These are phyloP conservation scores for Kernera saxatilis DNA, from an alignment of 345 rosid genomes.

Conservation along the genomic window DNA sequence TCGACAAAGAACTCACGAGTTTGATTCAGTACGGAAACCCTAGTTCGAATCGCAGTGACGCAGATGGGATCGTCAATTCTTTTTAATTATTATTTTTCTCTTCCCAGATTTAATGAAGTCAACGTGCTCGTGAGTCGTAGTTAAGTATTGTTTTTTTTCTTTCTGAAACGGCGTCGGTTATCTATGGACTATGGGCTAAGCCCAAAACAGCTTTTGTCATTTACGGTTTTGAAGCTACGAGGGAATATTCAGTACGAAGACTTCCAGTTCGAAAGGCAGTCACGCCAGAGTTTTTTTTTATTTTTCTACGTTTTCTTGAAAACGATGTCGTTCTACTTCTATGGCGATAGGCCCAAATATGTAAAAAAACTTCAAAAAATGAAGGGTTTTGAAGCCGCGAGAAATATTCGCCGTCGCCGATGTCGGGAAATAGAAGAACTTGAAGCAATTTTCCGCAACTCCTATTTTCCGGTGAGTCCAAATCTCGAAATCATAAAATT, in stretches of 20 bases:
- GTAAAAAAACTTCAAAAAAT: neutral
- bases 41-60: constrained; percentile 53
- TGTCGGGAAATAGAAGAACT: constrained; percentile 1
- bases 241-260: too few species aligned
- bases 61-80: neutral
- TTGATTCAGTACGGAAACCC: constrained; percentile 38
- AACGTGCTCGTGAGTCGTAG: neutral
- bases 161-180: neutral
- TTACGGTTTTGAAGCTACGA: neutral
- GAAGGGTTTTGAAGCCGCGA: constrained; percentile 21
- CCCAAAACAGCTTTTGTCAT: neutral
- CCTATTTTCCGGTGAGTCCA: constrained; percentile 1
- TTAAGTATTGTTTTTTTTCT: neutral
- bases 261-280: neutral
- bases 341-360: neutral
- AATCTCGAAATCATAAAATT: neutral
- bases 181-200: neutral
- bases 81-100: neutral
- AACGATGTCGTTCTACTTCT: neutral
- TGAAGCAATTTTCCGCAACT: neutral
- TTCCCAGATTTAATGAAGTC: neutral
- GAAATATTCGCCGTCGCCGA: constrained; percentile 24
- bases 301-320: neutral
- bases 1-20: neutral
- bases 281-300: too few species aligned